Evolutionary conservation across 1,284 basidiomycete genomes (phyloP), one percentile per base, ranked within the genome.

Genomic region (Ganoderma lucidum): DNA sequence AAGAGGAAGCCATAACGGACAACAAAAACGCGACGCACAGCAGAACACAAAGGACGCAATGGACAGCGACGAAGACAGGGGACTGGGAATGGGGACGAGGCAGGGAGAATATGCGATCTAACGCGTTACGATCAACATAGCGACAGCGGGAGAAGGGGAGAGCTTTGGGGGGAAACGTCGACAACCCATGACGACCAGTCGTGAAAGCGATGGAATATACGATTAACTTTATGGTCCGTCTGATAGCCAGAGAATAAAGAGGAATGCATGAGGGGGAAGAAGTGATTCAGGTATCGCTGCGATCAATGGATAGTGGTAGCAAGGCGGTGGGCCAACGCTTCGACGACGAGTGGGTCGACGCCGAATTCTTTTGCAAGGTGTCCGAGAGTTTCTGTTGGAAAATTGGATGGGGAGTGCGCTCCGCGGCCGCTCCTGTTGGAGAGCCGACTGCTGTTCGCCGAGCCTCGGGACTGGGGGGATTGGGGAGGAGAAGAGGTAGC

Each of bases 351-450:
- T 37, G 92, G 83, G 68, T 92, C 88, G 30, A 93, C 84, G 32
- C 90, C 90, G 71, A 93, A 93, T 78, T 93, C 92, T 73, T 85
- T 85, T 32, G 92, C 92, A 28, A 93, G 83, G 41, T 86, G 84
- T 56, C 82, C 83, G 63, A 87, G 84, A 45, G 76, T 66, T 19
- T 70, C 67, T 9, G 68, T 28, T 14, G 70, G 71, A 10, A 70
- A 42, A 37, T 64, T 64, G 8, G 66, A 61, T 3, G 72, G 70
- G 4, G 72, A 71, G n/a, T 58, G 69, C 10, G 42, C 55, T 28
- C 62, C 45, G 6, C 70, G 65, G 6, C 68, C 60, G 61, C 63
- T 69, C 61, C 67, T 69, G 28, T 62, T 71, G n/a, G 71, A 70
- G 30, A 66, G 70, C 35, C 71, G 45, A 35, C 72, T 73, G 56